Evolutionary conservation across 2,329 filamentous ascomycete species (phyloP).

Genomic region (Tolypocladium cylindrosporum): DNA sequence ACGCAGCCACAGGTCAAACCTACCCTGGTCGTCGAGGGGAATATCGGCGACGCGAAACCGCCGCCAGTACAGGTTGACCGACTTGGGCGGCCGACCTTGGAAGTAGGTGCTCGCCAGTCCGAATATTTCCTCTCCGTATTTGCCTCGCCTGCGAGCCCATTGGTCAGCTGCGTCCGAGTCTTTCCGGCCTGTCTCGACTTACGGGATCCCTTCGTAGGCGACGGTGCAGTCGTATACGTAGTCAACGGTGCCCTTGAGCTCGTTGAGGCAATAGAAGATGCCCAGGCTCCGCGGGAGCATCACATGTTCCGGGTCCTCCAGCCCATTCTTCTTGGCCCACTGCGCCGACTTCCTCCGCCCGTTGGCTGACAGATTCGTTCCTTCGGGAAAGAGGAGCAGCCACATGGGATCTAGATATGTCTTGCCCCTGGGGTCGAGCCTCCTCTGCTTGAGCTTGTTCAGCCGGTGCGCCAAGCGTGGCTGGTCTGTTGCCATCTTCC

Average conservation of each 20-base stretch:
- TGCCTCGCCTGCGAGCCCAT: slow-evolving; percentile 46
- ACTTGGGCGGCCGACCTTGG: slow-evolving; percentile 80
- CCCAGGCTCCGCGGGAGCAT: slow-evolving; percentile 75
- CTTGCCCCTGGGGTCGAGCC: slow-evolving; percentile 41
- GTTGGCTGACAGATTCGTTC: slow-evolving; percentile 68
- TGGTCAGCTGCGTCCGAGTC: slow-evolving; percentile 1
- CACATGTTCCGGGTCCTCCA: slow-evolving; percentile 63
- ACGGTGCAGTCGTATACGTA: slow-evolving; percentile 92
- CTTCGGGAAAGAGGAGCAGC: slow-evolving; percentile 80
- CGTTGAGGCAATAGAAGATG: slow-evolving; percentile 66
- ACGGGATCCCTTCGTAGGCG: slow-evolving; percentile 89
- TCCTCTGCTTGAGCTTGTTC: slow-evolving; percentile 52
- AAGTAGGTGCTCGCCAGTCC: slow-evolving; percentile 81
- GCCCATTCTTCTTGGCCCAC: slow-evolving; percentile 68
- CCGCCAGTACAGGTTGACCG: slow-evolving; percentile 94
- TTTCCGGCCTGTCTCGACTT: slow-evolving; percentile 31
- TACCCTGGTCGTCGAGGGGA: slow-evolving; percentile 61
- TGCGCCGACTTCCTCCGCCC: slow-evolving; percentile 59
- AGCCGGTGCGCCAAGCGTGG: slow-evolving; percentile 66
- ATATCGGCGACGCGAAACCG: slow-evolving; percentile 74
- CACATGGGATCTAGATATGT: slow-evolving; percentile 71
- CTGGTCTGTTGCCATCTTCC: slow-evolving; percentile 76
- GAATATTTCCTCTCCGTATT: slow-evolving; percentile 86
- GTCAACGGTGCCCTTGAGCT: slow-evolving; percentile 64
- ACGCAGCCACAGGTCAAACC: slow-evolving; percentile 77